Evolutionary conservation across 2,329 filamentous ascomycete species (phyloP).

Genomic region (Epichloe hybrida): DNA sequence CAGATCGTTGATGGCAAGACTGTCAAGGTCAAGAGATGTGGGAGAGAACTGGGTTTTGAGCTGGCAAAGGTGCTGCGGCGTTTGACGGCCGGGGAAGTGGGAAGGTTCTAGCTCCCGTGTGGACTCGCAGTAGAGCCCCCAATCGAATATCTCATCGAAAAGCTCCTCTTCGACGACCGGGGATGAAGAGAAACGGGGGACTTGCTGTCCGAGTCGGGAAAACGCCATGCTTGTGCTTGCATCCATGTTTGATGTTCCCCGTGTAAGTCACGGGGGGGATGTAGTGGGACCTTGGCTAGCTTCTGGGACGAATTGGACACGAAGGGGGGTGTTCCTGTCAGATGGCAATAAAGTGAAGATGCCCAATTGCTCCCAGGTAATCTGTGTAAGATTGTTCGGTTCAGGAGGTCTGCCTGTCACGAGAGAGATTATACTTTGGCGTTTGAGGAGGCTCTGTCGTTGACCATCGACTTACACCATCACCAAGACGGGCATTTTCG

Average conservation of each 20-base stretch:
- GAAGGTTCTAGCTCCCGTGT: conserved; percentile 18
- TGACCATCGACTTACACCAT: conserved; percentile 25
- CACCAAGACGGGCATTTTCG: conserved; percentile 19
- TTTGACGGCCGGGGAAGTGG: conserved; percentile 16
- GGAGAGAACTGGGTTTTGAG: conserved; percentile 22
- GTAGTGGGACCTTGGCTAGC: conserved; percentile 28
- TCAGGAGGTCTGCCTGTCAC: conserved; percentile 24
- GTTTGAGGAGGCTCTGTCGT: conserved; percentile 21
- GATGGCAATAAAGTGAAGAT: conserved; percentile 26
- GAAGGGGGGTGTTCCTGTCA: conserved; percentile 18
- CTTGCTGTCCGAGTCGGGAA: conserved; percentile 22
- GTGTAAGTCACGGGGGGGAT: conserved; percentile 26
- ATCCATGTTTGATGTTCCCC: conserved; percentile 25
- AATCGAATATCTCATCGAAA: conserved; percentile 26
- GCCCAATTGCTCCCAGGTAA: conserved; percentile 24
- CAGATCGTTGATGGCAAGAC: conserved; percentile 18
- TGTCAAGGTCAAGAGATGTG: conserved; percentile 17
- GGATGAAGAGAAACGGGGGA: conserved; percentile 22
- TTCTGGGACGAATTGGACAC: conserved; percentile 23
- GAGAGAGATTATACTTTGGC: conserved; percentile 26
- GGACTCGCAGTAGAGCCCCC: conserved; percentile 21
- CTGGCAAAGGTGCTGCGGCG: conserved; percentile 18
- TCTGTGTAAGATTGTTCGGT: conserved; percentile 26
- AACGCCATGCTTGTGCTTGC: conserved; percentile 19
- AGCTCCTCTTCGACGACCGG: conserved; percentile 20